Evolutionary conservation across 352 stramenopile species (phyloP).

Genomic region (Hyaloperonospora brassicae): DNA sequence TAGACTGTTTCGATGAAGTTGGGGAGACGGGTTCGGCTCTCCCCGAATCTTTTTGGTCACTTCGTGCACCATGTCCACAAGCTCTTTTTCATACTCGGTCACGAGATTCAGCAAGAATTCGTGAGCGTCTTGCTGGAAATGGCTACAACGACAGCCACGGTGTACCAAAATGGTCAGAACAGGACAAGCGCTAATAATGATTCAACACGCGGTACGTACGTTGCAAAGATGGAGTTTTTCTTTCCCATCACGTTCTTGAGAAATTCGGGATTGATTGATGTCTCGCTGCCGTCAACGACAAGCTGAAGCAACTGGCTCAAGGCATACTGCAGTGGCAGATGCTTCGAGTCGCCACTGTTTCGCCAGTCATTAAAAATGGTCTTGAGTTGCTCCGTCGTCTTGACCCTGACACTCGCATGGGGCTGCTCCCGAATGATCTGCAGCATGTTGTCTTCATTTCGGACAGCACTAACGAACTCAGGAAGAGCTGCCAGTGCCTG

Average conservation of each 20-base stretch:
- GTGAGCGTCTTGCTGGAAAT: conserved; percentile 82
- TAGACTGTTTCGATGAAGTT: conserved; percentile 36
- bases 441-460: conserved; percentile 51
- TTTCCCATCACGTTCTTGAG: conserved; percentile 75
- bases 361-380: conserved; percentile 42
- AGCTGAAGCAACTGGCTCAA: conserved; percentile 51
- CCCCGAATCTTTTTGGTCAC: conserved; percentile 28
- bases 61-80: conserved; percentile 41
- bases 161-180: conserved; percentile 10
- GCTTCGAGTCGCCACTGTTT: conserved; percentile 37
- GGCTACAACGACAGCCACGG: conserved; percentile 26
- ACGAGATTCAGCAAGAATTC: conserved; percentile 82
- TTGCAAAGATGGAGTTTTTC: conserved; percentile 72
- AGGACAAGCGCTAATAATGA: neutral
- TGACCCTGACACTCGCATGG: conserved; percentile 19
- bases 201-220: conserved; percentile 34
- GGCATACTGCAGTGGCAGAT: conserved; percentile 45
- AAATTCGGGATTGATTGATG: conserved; percentile 64
- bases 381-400: conserved; percentile 41
- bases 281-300: conserved; percentile 55
- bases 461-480: conserved; percentile 44
- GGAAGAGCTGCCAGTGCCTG: conserved; percentile 67
- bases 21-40: conserved; percentile 17
- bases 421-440: conserved; percentile 49
- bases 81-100: conserved; percentile 80